phyloP scores from a whole-genome alignment of 2,329 filamentous ascomycete genomes.

The Conoideocrella luteorostrata region DNA sequence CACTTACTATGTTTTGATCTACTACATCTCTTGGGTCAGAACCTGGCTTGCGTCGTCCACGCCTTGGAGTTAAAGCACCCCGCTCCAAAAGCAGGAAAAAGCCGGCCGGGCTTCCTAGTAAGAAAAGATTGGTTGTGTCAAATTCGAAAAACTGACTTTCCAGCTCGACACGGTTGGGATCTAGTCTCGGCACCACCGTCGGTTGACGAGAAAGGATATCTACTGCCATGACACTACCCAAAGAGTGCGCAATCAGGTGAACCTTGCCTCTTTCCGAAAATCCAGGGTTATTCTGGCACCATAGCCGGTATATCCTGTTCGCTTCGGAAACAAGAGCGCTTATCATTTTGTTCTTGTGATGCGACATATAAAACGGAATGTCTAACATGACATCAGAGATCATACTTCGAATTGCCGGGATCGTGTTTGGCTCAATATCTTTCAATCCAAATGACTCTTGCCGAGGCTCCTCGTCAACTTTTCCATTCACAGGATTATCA shows the following conservation, averaged over 20 bases:
- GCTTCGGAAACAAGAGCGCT: constrained; percentile 81
- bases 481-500: constrained; percentile 53
- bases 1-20: constrained; percentile 60
- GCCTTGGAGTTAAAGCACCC: constrained; percentile 64
- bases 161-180: constrained; percentile 33
- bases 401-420: constrained; percentile 86
- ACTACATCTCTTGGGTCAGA: constrained; percentile 57
- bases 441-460: constrained; percentile 60
- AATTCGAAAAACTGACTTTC: constrained; percentile 73
- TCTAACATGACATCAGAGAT: constrained; percentile 98
- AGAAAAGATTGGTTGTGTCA: constrained; percentile 81
- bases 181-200: constrained; percentile 53
- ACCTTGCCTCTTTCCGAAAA: constrained; percentile 78
- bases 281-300: constrained; percentile 88
- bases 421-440: constrained; percentile 85
- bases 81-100: constrained; percentile 89
- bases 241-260: constrained; percentile 86
- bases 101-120: constrained; percentile 82
- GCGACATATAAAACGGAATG: constrained; percentile 94
- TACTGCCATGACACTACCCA: constrained; percentile 90
- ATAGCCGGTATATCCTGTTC: constrained; percentile 90
- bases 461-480: constrained; percentile 46
- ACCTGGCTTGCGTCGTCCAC: constrained; percentile 68
- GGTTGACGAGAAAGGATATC: constrained; percentile 89
- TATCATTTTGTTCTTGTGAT: constrained; percentile 94